Evolutionary conservation across 2,329 filamentous ascomycete genomes (phyloP), one percentile per base, ranked within the genome.

Genomic region (Catunica adiposa): DNA sequence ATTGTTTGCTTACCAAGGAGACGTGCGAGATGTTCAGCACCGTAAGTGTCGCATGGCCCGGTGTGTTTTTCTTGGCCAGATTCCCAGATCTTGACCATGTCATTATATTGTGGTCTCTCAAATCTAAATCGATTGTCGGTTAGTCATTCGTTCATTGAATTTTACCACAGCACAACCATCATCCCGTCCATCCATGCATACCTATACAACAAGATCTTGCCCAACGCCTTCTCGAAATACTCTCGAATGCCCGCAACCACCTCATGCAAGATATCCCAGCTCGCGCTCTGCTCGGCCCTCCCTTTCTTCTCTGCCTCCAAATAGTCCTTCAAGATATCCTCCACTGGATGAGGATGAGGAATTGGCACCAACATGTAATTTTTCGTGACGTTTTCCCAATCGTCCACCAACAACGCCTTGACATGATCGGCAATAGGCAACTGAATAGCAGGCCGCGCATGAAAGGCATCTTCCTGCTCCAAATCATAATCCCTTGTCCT

Each of bases 361-460:
- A 98, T 74, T 1, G 86, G 83, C 31, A 96, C 87, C 3, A 97
- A 80, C 65, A 90, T 86, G 62, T 88, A 80, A 66, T 94, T 92
- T 71, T 96, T 97, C 56, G 92, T 98, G 59, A 98, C 82, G 63
- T 96, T 94, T 68, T 98, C 92, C 92, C 92, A 98, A 67, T 98
- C 92, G 66, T 98, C 92, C 22, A 98, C 92, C 2, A 98, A 79
- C 60, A 94, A 77, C 15, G 86, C 87, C 71, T 97, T 96, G 61
- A 98, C 76, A 61, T 85, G 80, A 65, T 97, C 92, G 0, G 92
- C 89, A 61, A 97, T 82, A 52, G 83, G 77, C 44, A 98, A 78
- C 63, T 88, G 86, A 63, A 98, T 84, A 17, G 88, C 87, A 20
- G 90, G 89, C 57, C 89, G 82, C 60, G 78, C 76, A 64, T 89